A percentile compares a stretch with the other conserved stretches of the same genome.
Conservation (phyloP, 257 asterid species). For the Penstemon eatonii region DNA sequence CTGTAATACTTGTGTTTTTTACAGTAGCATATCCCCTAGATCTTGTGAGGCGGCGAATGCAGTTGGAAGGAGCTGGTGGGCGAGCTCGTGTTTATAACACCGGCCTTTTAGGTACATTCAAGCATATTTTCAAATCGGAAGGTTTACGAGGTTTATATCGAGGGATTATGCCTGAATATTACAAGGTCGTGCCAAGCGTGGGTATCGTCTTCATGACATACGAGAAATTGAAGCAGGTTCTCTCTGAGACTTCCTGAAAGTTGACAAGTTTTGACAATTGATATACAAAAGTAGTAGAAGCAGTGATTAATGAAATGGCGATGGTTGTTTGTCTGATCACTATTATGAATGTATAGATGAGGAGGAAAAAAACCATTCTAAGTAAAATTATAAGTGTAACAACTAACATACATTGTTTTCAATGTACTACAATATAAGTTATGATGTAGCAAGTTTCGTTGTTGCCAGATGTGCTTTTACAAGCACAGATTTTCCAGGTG, state of each 20-base stretch:
- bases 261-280: slow-evolving; percentile 12
- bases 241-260: slow-evolving; percentile 48
- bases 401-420: too few species aligned
- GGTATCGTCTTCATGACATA: slow-evolving; percentile 85
- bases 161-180: slow-evolving; percentile 79
- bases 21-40: slow-evolving; percentile 83
- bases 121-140: slow-evolving; percentile 54
- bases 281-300: neutral
- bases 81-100: slow-evolving; percentile 64
- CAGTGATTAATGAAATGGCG: neutral
- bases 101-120: slow-evolving; percentile 61
- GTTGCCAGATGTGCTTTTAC: too few species aligned
- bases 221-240: slow-evolving; percentile 69
- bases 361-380: too few species aligned
- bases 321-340: neutral
- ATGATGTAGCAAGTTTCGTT: too few species aligned
- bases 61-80: slow-evolving; percentile 89
- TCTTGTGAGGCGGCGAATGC: slow-evolving; percentile 85
- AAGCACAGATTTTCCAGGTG: too few species aligned
- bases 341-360: too few species aligned
- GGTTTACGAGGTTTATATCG: slow-evolving; percentile 68
- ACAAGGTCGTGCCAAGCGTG: slow-evolving; percentile 82
- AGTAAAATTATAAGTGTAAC: too few species aligned
- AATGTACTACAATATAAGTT: too few species aligned
- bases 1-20: slow-evolving; percentile 21